Base-by-base conservation (phyloP, 2,329 filamentous ascomycete genomes). In the Calonectria montana region DNA sequence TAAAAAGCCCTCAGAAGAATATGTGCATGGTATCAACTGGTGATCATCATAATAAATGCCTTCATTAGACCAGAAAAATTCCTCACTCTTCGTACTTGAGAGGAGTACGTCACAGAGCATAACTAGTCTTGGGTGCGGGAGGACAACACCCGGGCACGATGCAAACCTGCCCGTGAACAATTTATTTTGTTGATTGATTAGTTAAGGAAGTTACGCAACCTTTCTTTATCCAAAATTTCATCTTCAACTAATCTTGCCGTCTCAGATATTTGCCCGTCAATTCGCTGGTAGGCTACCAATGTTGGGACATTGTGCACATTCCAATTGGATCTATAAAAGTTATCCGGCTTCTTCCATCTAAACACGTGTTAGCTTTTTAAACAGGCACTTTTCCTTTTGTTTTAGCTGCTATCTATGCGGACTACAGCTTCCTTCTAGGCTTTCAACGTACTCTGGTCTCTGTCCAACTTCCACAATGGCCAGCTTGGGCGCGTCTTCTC, bases 231-330 rank as follows among this genome's bases (percentile, higher is more conserved):
- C 25, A 64, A n/a, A 10, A 64, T 64, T 31, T 48, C 61, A 4
- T 37, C 41, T 21, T 64, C 61, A 6, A 64, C 61, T 21, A 64
- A 37, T 21, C 61, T 47, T 21, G 39, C 61, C 23, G n/a, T 48
- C 61, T 64, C 61, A 5, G 29, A 16, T 23, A 64, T 41, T 18
- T 64, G 41, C 2, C 61, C 61, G 13, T 64, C 27, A 31, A 64
- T 21, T 31, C 41, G 61, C n/a, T 48, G 39, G 41, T 64, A 64
- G 7, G 23, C 10, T 10, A 48, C 61, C 25, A 64, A 15, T 2
- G 61, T 48, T 25, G 61, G 61, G 16, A 64, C 61, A 23, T 48
- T 47, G 43, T 64, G 61, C 9, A 64, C 43, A 21, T 64, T 64
- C 61, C 61, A 64, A 47, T 64, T 47, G 8, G 39, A 8, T 16